These are phyloP conservation scores for Phytophthora gonapodyides DNA, from an alignment of 352 stramenopile species.

Conservation along the genomic window DNA sequence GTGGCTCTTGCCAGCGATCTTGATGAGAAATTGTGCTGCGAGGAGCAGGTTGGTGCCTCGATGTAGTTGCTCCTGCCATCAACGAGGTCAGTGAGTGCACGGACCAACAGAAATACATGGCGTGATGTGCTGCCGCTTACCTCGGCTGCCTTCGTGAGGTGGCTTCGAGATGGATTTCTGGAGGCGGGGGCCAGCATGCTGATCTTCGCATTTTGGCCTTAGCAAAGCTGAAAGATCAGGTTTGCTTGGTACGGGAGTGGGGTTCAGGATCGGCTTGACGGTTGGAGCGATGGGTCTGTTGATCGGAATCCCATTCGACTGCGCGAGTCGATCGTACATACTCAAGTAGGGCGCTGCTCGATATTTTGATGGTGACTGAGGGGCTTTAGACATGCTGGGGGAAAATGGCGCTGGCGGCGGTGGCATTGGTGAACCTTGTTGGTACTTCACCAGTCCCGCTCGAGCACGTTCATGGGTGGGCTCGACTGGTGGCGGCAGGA, in stretches of 20 bases:
- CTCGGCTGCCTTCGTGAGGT: constrained; percentile 22
- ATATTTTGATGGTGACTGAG: constrained; percentile 18
- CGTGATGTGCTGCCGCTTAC: constrained; percentile 8
- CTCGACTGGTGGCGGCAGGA: constrained; percentile 50
- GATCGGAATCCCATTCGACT: constrained; percentile 45
- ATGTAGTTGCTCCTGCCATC: constrained; percentile 10
- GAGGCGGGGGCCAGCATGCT: not conserved
- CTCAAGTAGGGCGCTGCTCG: constrained; percentile 54
- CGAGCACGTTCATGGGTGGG: constrained; percentile 41
- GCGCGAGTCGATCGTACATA: constrained; percentile 66
- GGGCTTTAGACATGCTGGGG: constrained; percentile 20
- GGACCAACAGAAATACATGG: too few species aligned
- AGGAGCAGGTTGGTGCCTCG: constrained; percentile 10
- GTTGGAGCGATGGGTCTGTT: constrained; percentile 40
- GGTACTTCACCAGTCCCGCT: constrained; percentile 27
- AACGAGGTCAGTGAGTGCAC: not conserved
- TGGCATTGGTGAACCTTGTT: constrained; percentile 6
- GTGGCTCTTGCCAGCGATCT: constrained; percentile 19
- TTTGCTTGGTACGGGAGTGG: constrained; percentile 18
- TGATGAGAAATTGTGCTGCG: constrained; percentile 12
- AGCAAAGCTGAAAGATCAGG: constrained; percentile 4
- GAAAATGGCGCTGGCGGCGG: constrained; percentile 18
- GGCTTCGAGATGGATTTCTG: constrained; percentile 14
- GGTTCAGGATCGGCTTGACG: constrained; percentile 44
- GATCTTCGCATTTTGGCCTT: constrained; percentile 8